These are phyloP conservation scores for Sclerospora graminicola DNA, from an alignment of 352 stramenopile species.

Conservation along the genomic window DNA sequence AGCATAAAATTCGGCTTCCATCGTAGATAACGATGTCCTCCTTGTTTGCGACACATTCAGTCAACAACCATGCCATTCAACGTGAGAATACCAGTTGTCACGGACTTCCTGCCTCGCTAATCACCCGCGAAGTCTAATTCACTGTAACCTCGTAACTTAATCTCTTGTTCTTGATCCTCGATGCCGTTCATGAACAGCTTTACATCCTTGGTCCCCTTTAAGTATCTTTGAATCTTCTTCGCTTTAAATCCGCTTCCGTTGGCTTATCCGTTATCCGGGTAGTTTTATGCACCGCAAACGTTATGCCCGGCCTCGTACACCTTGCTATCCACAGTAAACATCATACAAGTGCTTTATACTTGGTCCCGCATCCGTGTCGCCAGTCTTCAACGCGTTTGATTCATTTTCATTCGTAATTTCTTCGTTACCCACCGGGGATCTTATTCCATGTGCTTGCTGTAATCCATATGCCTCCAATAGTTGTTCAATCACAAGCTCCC, in stretches of 20 bases:
- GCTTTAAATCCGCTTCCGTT: conserved; percentile 5
- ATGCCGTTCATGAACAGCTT: background rate
- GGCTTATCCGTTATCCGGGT: conserved; percentile 7
- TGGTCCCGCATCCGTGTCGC: background rate
- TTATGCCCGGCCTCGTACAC: conserved; percentile 21
- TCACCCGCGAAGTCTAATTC: background rate
- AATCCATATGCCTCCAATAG: too few relatives aligned
- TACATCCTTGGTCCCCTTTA: background rate
- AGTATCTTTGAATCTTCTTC: conserved; percentile 6
- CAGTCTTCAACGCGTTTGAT: background rate
- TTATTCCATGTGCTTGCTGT: too few relatives aligned
- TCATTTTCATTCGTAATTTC: conserved; percentile 1
- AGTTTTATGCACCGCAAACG: conserved; percentile 15
- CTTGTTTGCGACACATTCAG: too few relatives aligned
- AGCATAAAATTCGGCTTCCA: too few relatives aligned
- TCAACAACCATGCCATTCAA: too few relatives aligned
- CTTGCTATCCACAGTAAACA: conserved; percentile 20
- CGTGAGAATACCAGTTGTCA: too few relatives aligned
- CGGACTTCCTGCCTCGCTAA: too few relatives aligned
- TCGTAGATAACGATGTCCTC: too few relatives aligned
- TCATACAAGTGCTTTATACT: conserved; percentile 15
- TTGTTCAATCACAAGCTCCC: conserved; percentile 13
- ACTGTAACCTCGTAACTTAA: background rate
- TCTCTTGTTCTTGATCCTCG: background rate
- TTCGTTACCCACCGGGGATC: too few relatives aligned